Evolutionary conservation across 129 eudicot species (phyloP).

Genomic region (Ambrosia artemisiifolia): DNA sequence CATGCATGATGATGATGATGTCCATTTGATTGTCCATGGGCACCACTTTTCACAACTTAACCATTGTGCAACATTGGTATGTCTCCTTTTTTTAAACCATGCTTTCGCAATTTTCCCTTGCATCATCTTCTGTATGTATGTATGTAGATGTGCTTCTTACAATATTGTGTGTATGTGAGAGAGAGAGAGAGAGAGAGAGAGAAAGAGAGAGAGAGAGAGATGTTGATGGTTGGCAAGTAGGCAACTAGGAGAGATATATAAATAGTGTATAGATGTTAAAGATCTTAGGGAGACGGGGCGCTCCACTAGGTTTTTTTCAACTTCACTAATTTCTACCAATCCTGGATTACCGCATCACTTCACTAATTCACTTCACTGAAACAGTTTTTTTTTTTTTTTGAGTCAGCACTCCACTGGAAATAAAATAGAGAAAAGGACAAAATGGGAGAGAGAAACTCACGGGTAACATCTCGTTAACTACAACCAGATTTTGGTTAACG

Average conservation of each 20-base stretch:
- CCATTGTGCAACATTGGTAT: conserved; percentile 21
- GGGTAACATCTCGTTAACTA: too few relatives aligned
- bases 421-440: too few relatives aligned
- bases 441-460: too few relatives aligned
- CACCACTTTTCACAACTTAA: conserved; percentile 24
- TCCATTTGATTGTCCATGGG: conserved; percentile 17
- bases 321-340: too few relatives aligned
- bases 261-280: conserved; percentile 12
- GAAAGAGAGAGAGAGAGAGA: neutral
- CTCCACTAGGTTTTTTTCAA: too few relatives aligned
- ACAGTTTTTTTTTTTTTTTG: too few relatives aligned
- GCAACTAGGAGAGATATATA: conserved; percentile 21
- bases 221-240: conserved; percentile 27
- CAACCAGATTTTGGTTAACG: too few relatives aligned
- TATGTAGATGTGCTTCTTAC: neutral
- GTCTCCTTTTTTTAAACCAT: conserved; percentile 35
- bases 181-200: neutral
- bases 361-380: too few relatives aligned
- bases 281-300: too few relatives aligned
- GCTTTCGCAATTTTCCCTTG: conserved; percentile 33
- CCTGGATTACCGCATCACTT: too few relatives aligned
- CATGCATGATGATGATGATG: conserved; percentile 19
- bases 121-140: conserved; percentile 27
- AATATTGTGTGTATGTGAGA: neutral
- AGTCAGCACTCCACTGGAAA: too few relatives aligned